These are phyloP conservation scores for Malassezia nana DNA, from an alignment of 1,284 basidiomycete species.

Conservation along the genomic window DNA sequence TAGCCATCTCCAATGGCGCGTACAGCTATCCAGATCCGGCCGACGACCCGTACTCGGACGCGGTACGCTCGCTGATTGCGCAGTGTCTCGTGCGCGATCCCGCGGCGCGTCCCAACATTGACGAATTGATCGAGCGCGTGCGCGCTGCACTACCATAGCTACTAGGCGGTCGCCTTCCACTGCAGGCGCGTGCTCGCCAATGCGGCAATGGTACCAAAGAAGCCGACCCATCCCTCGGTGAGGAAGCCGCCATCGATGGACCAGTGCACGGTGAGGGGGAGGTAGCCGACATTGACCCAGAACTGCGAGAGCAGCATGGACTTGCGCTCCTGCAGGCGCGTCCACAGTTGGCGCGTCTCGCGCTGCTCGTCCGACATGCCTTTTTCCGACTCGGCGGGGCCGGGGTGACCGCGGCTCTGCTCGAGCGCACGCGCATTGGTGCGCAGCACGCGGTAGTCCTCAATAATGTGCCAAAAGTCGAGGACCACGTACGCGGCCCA, in stretches of 20 bases:
- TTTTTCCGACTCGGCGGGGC: constrained; percentile 21
- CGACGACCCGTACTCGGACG: constrained; percentile 33
- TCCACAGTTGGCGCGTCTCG: constrained; percentile 40
- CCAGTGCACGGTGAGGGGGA: constrained; percentile 76
- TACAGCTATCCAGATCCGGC: constrained; percentile 41
- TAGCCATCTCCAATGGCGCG: constrained; percentile 44
- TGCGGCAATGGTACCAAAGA: constrained; percentile 45
- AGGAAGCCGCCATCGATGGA: constrained; percentile 50
- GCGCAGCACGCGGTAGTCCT: constrained; percentile 45
- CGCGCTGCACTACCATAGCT: constrained; percentile 18
- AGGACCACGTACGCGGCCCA: constrained; percentile 46
- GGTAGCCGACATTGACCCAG: constrained; percentile 62
- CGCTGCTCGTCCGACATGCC: constrained; percentile 29
- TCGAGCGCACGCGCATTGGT: constrained; percentile 41
- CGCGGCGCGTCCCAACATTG: constrained; percentile 31
- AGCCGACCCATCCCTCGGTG: constrained; percentile 39
- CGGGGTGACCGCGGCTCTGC: constrained; percentile 37
- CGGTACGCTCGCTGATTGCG: constrained; percentile 34
- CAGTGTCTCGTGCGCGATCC: constrained; percentile 38
- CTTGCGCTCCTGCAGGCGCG: constrained; percentile 53
- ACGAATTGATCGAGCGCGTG: constrained; percentile 30
- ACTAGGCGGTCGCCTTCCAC: constrained; percentile 28
- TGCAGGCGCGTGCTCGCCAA: constrained; percentile 33
- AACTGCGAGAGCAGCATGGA: constrained; percentile 64
- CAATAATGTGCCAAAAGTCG: constrained; percentile 43